These are phyloP conservation scores for Trichophyton schoenleinii DNA, from an alignment of 2,329 filamentous ascomycete species.

Conservation along the genomic window DNA sequence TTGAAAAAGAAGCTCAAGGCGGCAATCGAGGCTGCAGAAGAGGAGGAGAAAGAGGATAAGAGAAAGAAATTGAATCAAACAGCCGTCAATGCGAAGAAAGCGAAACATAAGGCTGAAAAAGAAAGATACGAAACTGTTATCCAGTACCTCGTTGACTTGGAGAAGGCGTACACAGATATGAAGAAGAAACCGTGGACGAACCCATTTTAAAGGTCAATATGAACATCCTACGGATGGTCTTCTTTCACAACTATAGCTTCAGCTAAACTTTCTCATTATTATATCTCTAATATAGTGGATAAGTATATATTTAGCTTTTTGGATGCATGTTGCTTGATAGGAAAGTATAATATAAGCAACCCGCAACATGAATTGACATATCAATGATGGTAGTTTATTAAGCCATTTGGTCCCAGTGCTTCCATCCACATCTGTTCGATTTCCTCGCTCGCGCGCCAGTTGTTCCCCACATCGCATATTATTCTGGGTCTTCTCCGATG, in stretches of 20 bases:
- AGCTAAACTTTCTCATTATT: too few species aligned
- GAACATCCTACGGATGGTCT: not conserved
- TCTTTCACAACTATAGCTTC: too few species aligned
- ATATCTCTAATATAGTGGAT: too few species aligned
- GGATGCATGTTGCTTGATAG: too few species aligned
- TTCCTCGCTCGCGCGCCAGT: constrained; percentile 6
- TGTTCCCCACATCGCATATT: not conserved
- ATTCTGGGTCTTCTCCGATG: not conserved
- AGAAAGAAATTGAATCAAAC: not conserved
- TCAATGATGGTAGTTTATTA: constrained; percentile 1
- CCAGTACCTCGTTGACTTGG: not conserved
- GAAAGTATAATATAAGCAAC: not conserved
- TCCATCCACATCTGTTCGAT: constrained; percentile 6
- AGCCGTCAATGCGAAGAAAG: not conserved
- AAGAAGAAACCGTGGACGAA: not conserved
- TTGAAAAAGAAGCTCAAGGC: not conserved
- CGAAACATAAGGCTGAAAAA: not conserved
- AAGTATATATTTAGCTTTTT: too few species aligned
- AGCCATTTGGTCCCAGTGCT: constrained; percentile 3
- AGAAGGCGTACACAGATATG: not conserved
- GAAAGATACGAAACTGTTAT: not conserved
- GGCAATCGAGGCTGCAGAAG: not conserved
- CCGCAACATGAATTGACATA: not conserved
- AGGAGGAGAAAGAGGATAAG: not conserved
- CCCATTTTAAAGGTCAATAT: not conserved